Percentiles rank a stretch among this genome's conserved stretches.
phyloP scores from a whole-genome alignment of 2,329 filamentous ascomycete species.

The Fusarium sp. region DNA sequence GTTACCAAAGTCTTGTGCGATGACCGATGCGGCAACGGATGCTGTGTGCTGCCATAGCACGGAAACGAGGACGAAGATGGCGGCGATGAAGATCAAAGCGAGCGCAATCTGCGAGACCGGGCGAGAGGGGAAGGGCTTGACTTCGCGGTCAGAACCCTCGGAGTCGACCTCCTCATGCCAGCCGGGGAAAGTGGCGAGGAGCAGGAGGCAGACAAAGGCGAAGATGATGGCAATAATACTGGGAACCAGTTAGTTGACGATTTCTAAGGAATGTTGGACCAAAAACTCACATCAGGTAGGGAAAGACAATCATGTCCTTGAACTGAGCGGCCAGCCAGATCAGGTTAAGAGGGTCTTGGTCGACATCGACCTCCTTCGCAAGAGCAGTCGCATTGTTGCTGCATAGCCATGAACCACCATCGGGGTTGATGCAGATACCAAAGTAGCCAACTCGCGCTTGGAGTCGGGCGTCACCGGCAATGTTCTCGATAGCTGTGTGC shows the following conservation, averaged over 20 bases:
- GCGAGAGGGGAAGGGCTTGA: constrained; percentile 93
- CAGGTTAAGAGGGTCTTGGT: constrained; percentile 95
- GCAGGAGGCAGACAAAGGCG: constrained; percentile 93
- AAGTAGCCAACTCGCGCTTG: constrained; percentile 98
- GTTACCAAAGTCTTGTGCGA: constrained; percentile 93
- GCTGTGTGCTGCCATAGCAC: constrained; percentile 94
- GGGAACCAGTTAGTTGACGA: constrained; percentile 1
- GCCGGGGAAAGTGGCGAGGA: constrained; percentile 95
- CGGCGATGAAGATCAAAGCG: constrained; percentile 87
- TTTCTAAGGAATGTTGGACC: neutral
- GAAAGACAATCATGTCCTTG: constrained; percentile 98
- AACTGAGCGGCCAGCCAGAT: constrained; percentile 98
- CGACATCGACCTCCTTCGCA: constrained; percentile 87
- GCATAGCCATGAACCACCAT: constrained; percentile 92
- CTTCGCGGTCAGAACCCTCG: constrained; percentile 84
- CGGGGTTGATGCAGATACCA: constrained; percentile 94
- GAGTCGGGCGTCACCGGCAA: constrained; percentile 84
- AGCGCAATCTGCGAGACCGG: constrained; percentile 93
- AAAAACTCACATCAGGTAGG: constrained; percentile 86
- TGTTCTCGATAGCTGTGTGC: constrained; percentile 86
- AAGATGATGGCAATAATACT: constrained; percentile 98
- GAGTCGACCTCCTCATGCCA: constrained; percentile 94
- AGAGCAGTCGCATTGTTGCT: constrained; percentile 96
- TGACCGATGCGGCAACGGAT: constrained; percentile 92
- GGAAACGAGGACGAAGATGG: constrained; percentile 79